Percentiles rank a stretch among this genome's conserved stretches.
Evolutionary conservation across 176 grass and related monocot genomes (phyloP).

Genomic region (Pharus latifolius): DNA sequence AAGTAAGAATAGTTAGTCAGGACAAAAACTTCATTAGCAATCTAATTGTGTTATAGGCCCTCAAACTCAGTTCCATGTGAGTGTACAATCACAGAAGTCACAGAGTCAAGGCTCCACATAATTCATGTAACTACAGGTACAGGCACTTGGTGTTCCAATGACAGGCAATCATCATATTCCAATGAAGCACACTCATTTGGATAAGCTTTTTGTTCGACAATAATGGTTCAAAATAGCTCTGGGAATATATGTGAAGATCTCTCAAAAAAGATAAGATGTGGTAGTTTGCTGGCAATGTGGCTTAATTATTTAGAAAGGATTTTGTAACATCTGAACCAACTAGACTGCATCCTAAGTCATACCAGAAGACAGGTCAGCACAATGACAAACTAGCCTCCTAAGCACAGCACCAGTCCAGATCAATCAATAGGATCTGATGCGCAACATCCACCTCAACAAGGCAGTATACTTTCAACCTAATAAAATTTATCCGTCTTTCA

Average conservation of each 20-base stretch:
- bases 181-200: background rate
- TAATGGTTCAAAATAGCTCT: background rate
- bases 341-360: conserved; percentile 9
- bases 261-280: too few relatives aligned
- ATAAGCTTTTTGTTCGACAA: background rate
- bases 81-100: background rate
- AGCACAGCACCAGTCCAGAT: background rate
- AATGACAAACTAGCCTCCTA: background rate
- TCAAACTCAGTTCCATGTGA: conserved; percentile 7
- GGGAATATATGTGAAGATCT: background rate
- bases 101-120: background rate
- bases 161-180: background rate
- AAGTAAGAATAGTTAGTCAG: background rate
- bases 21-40: too few relatives aligned
- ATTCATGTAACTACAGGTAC: background rate
- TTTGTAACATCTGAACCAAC: background rate
- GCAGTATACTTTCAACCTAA: background rate
- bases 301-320: conserved; percentile 15
- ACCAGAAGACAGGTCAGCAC: background rate
- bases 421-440: background rate
- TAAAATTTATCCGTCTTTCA: background rate
- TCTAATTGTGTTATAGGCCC: background rate
- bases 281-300: background rate
- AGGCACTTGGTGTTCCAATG: background rate
- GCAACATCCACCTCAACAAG: background rate